Base-by-base conservation (phyloP, 371 early-diverging fungal genomes). In the Apophysomyces trapeziformis region DNA sequence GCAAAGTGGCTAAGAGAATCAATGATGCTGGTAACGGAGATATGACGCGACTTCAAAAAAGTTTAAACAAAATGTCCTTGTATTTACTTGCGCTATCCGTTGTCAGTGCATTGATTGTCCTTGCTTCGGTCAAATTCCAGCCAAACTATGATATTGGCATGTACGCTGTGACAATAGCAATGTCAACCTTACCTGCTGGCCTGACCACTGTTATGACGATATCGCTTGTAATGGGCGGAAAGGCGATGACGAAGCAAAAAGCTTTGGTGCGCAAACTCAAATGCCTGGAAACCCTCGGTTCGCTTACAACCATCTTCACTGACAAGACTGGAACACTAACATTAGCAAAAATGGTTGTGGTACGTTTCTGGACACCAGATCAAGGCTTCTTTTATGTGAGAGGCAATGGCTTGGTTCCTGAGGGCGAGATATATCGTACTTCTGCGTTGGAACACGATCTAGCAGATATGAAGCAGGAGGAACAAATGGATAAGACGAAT, bases 241-340 rank as follows among this genome's bases (percentile, higher is more conserved):
- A 74, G 68, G 74, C 78, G 60, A 78, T 75, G 74, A 71, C 78
- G 2, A 57, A 63, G 1, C 76, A 78, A 57, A 76, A 68, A 32
- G 74, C 74, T 12, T 64, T 76, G 67, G 95, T 97, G 16, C 87
- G 95, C 45, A 94, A 93, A 61, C 75, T 97, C n/a, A 92, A 94
- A 5, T 89, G 92, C 5, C 91, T 98, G 6, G 97, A 97, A 75
- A 95, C 95, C 0, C 82, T 97, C n/a, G 97, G 97, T 6, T 89
- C 91, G 7, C 92, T 97, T 13, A 93, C 94, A n/a, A 89, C 89
- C 41, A 93, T 98, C 68, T 96, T 95, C 73, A 92, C 93, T 1
- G 97, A 97, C 73, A 97, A 77, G 50, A 76, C 78, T 11, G 87
- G 87, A 56, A 87, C 87, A 7, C 67, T 87, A 57, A 87, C 87